Evolutionary conservation across 495 filamentous ascomycete species (phyloP).

Genomic region (Mytilinidion resinicola): DNA sequence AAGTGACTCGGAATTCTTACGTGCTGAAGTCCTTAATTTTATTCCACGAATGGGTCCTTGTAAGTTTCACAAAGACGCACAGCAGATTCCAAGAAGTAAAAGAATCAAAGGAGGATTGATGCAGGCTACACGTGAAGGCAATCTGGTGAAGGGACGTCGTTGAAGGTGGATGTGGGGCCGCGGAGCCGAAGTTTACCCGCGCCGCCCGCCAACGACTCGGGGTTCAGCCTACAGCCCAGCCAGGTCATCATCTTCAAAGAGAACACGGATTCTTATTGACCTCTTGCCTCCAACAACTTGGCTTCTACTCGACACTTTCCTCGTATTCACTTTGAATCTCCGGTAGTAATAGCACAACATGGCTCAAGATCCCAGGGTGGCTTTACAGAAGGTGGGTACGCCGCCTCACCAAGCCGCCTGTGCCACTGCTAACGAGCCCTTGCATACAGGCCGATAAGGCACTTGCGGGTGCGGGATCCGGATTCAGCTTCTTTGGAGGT

Average conservation of each 20-base stretch:
- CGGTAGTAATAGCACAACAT: constrained; percentile 15
- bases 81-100: too few species aligned
- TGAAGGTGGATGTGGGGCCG: too few species aligned
- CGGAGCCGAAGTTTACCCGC: constrained; percentile 19
- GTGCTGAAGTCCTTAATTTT: too few species aligned
- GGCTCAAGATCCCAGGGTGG: constrained; percentile 50
- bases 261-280: background rate
- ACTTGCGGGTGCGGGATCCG: constrained; percentile 58
- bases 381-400: constrained; percentile 50
- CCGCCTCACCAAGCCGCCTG: background rate
- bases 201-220: background rate
- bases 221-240: constrained; percentile 7
- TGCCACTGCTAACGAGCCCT: constrained; percentile 40
- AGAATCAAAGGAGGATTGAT: too few species aligned
- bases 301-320: too few species aligned
- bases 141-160: too few species aligned
- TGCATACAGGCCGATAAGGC: constrained; percentile 69
- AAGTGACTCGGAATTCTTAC: too few species aligned
- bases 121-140: too few species aligned
- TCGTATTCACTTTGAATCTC: too few species aligned
- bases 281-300: background rate
- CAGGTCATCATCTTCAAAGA: constrained; percentile 21
- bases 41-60: too few species aligned
- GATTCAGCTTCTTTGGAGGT: constrained; percentile 72
- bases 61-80: too few species aligned